Base-by-base conservation (phyloP, 108 stramenopile species). In the Skeletonema marinoi region DNA sequence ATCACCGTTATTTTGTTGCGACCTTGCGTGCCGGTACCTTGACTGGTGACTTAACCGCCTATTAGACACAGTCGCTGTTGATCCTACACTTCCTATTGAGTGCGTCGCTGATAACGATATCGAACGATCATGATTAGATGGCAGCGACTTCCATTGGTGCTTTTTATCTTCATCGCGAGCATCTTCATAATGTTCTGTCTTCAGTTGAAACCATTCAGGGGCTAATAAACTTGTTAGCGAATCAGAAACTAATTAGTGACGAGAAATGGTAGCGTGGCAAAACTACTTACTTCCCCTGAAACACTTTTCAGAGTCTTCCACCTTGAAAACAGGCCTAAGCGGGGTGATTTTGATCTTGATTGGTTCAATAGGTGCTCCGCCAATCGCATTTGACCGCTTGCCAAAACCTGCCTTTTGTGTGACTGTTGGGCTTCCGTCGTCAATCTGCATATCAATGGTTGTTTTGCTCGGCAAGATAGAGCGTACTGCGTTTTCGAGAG, bases 291-390 rank as follows among this genome's bases (percentile, higher is more conserved):
- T 77, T 13, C 93, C 95, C 59, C 95, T 80, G 36, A 92, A 85
- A 59, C 73, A 82, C 38, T 77, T 77, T 41, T 84, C 83, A 39
- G 41, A 38, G 32, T 78, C 81, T 59, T 73, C 69, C 46, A 85
- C 88, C 33, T 75, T 76, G 21, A 89, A 72, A 25, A 95, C 42
- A 1, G 90, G 90, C 54, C 93, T 87, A 6, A 96, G 84, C 16
- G 96, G 96, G 41, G 96, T 96, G 29, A 91, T 90, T 71, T 93
- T 93, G 14, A 96, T 88, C 63, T 85, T 84, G 2, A 95, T 87
- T 36, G 94, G 90, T 46, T 92, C 92, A 25, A 89, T 82, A 25
- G 88, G 80, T 50, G 82, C 88, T 17, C 87, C 81, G 29, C 89
- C 90, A 78, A 96, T 78, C 14, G 70, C 83, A 32, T 75, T 48